Evolutionary conservation across 805 yeast genomes (phyloP).

Genomic region (Teunomyces gatunensis): DNA sequence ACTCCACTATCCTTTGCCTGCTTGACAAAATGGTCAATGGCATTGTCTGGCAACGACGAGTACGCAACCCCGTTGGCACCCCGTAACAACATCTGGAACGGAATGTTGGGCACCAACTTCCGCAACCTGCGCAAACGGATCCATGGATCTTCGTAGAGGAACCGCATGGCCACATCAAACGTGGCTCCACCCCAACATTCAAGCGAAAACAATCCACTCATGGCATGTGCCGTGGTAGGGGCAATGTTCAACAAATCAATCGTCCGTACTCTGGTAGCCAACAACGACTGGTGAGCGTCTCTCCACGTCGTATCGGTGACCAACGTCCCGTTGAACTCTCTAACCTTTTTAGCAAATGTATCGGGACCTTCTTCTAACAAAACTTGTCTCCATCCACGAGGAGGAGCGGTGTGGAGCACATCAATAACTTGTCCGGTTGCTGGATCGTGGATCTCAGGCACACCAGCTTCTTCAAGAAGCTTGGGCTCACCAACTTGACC

Average conservation of each 20-base stretch:
- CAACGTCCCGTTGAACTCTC: slow-evolving; percentile 80
- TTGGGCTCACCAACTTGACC: slow-evolving; percentile 95
- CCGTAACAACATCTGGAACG: slow-evolving; percentile 98
- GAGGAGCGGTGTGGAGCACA: slow-evolving; percentile 48
- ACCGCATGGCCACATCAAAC: slow-evolving; percentile 97
- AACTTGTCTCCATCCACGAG: slow-evolving; percentile 90
- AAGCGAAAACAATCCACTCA: slow-evolving; percentile 86
- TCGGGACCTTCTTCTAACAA: slow-evolving; percentile 84
- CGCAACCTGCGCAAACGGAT: slow-evolving; percentile 86
- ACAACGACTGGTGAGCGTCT: slow-evolving; percentile 97
- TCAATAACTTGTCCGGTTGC: slow-evolving; percentile 58
- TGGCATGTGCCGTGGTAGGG: slow-evolving; percentile 87
- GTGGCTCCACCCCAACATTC: slow-evolving; percentile 99
- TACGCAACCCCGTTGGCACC: slow-evolving; percentile 99
- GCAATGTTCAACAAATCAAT: slow-evolving; percentile 90
- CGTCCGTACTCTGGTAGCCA: slow-evolving; percentile 97
- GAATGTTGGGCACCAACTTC: slow-evolving; percentile 92
- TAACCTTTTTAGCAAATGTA: slow-evolving; percentile 83
- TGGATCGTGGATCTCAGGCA: slow-evolving; percentile 70
- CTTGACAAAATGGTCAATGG: slow-evolving; percentile 92
- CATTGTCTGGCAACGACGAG: slow-evolving; percentile 96
- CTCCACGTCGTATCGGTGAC: slow-evolving; percentile 99
- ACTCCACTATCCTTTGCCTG: slow-evolving; percentile 97
- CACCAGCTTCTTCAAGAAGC: slow-evolving; percentile 66
- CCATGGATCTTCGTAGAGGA: slow-evolving; percentile 99